Evolutionary conservation across 768 basidiomycete genomes (phyloP).

Genomic region (Boletus eberwhitei): DNA sequence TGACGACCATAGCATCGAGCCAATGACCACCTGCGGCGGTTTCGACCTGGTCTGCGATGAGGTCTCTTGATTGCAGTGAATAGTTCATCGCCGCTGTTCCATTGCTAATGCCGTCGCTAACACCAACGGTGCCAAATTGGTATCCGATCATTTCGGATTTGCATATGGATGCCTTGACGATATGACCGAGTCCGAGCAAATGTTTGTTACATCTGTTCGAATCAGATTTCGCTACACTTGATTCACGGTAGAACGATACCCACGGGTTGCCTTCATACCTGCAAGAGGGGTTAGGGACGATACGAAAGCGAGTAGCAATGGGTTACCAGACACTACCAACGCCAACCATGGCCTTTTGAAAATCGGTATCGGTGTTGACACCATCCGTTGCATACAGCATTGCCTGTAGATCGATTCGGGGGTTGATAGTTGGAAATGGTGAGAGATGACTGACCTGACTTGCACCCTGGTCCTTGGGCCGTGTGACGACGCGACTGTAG

Average conservation of each 20-base stretch:
- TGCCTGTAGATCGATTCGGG: conserved; percentile 51
- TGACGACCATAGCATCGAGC: conserved; percentile 95
- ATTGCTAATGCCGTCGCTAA: conserved; percentile 99
- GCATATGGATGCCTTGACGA: conserved; percentile 77
- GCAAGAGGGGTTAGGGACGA: conserved; percentile 14
- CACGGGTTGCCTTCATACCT: conserved; percentile 99
- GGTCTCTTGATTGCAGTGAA: conserved; percentile 95
- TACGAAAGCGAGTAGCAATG: background rate
- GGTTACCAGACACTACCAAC: conserved; percentile 93
- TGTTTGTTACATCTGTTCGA: conserved; percentile 86
- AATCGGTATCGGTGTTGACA: conserved; percentile 73
- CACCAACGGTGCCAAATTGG: conserved; percentile 96
- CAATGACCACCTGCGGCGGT: conserved; percentile 95
- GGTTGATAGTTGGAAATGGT: background rate
- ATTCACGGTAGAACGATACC: conserved; percentile 32
- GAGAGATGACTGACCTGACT: conserved; percentile 60
- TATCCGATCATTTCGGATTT: conserved; percentile 81
- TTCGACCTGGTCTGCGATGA: conserved; percentile 97
- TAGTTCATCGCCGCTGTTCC: conserved; percentile 92
- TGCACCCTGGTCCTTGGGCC: conserved; percentile 92
- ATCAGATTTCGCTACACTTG: background rate
- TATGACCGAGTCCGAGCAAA: conserved; percentile 82
- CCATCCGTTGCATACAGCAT: conserved; percentile 99
- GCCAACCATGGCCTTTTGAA: conserved; percentile 96
- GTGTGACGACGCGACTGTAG: conserved; percentile 80